Evolutionary conservation across 1,284 basidiomycete genomes (phyloP), one percentile per base, ranked within the genome.

Genomic region (Trichosporon coremiiforme): DNA sequence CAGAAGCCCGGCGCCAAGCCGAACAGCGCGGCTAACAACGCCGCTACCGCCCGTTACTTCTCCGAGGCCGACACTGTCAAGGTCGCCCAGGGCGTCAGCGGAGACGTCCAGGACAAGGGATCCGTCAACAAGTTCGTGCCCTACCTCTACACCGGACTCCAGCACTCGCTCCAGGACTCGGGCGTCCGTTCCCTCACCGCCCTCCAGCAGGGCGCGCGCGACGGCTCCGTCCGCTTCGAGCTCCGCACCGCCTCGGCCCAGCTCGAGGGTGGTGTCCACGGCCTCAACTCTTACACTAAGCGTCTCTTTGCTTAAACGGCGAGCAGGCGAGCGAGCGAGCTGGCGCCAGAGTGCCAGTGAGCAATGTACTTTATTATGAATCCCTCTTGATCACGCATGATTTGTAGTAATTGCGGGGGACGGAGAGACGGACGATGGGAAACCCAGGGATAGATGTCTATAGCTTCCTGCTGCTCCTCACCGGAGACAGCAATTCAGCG

Each of bases 81-180:
- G 87, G 97, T 99, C 66, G 96, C 96, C 4, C 94, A 97, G 84
- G 96, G 96, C 73, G 97, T 99, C 15, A 91, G 92, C 15, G 96
- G 97, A 31, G 94, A 98, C 75, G 96, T 99, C 15, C 92, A 94
- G 83, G 96, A 99, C 85, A 98, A 98, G 87, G 96, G 97, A 29
- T 93, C 91, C 71, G 88, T 98, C 74, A 91, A 90, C 85, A 90
- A 90, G 69, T 98, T 96, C 84, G 82, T 97, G 67, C 95, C 95
- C 9, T 99, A 99, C 84, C 86, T 99, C 57, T 88, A 94, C 80
- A 90, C 90, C 22, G 96, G 95, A 64, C 86, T 99, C 63, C 96
- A 98, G 85, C 96, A 99, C 85, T 95, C 93, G 75, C 86, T 98
- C 74, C 96, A 99, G 86, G 96, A 99, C 78, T 88, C 96, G 75